Evolutionary conservation across 192 early-diverging fungal genomes (phyloP).

Genomic region (Coemansia sp.): DNA sequence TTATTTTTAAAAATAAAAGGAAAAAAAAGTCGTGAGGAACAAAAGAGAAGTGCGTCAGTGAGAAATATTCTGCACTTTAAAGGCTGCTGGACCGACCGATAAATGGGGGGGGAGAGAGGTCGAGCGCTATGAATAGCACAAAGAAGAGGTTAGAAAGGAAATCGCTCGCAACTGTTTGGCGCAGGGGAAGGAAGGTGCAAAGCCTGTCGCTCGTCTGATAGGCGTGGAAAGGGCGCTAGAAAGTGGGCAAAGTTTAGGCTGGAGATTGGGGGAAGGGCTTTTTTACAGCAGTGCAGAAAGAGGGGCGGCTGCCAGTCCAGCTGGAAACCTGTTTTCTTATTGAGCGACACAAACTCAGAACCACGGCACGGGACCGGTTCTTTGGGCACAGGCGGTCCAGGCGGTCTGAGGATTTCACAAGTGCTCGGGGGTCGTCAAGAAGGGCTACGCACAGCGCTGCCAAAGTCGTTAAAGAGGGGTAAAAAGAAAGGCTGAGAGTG

Average conservation of each 20-base stretch:
- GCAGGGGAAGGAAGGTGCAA: neutral
- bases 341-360: neutral
- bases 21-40: conserved; percentile 11
- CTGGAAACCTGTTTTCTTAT: conserved; percentile 4
- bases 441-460: neutral
- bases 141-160: conserved; percentile 15
- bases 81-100: neutral
- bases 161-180: neutral
- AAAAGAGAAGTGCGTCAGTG: conserved; percentile 13
- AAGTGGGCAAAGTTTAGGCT: neutral
- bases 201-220: neutral
- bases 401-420: neutral
- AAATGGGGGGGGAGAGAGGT: neutral
- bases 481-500: neutral
- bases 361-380: conserved; percentile 2
- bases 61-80: neutral
- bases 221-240: neutral
- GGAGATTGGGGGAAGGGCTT: neutral
- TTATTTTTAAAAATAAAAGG: conserved; percentile 18
- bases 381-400: neutral
- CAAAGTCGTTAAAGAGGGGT: neutral
- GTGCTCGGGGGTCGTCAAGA: neutral
- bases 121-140: conserved; percentile 8
- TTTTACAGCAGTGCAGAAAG: neutral
- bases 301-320: conserved; percentile 10